phyloP scores from a whole-genome alignment of 225 moss, liverwort and hornwort genomes.

The Pleurozium schreberi region DNA sequence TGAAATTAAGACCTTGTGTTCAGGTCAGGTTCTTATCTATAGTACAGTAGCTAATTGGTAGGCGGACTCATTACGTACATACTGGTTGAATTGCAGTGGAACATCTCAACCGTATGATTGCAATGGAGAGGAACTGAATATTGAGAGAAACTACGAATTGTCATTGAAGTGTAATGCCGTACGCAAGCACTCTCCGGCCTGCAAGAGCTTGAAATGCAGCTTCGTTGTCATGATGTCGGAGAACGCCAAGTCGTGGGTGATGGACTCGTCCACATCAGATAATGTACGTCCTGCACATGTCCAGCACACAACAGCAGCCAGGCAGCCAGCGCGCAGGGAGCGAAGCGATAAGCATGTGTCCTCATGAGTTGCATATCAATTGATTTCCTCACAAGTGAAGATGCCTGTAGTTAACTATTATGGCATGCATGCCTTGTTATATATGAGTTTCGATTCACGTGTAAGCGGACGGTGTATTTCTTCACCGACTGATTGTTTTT shows the following conservation, averaged over 20 bases:
- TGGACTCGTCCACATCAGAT: background rate
- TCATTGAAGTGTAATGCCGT: conserved; percentile 18
- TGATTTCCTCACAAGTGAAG: too few species aligned
- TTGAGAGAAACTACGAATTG: background rate
- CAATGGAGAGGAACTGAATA: background rate
- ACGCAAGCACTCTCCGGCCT: conserved; percentile 31
- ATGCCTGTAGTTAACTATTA: too few species aligned
- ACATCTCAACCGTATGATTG: background rate
- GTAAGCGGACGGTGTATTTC: too few species aligned
- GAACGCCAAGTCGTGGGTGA: conserved; percentile 53
- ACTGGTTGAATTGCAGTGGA: background rate
- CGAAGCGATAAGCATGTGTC: too few species aligned
- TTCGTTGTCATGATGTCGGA: conserved; percentile 45
- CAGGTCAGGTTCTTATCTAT: background rate
- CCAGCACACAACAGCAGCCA: too few species aligned
- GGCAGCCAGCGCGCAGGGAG: too few species aligned
- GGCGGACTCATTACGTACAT: background rate
- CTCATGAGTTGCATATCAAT: too few species aligned
- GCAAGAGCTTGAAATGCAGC: conserved; percentile 48
- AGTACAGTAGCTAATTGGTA: background rate
- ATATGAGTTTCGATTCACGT: too few species aligned
- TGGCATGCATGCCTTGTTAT: too few species aligned
- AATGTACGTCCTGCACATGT: too few species aligned
- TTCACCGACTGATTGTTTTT: too few species aligned
- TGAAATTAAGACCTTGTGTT: background rate